These are phyloP conservation scores for Caulochytrium protostelioides DNA, from an alignment of 371 early-diverging fungal species.

Conservation along the genomic window DNA sequence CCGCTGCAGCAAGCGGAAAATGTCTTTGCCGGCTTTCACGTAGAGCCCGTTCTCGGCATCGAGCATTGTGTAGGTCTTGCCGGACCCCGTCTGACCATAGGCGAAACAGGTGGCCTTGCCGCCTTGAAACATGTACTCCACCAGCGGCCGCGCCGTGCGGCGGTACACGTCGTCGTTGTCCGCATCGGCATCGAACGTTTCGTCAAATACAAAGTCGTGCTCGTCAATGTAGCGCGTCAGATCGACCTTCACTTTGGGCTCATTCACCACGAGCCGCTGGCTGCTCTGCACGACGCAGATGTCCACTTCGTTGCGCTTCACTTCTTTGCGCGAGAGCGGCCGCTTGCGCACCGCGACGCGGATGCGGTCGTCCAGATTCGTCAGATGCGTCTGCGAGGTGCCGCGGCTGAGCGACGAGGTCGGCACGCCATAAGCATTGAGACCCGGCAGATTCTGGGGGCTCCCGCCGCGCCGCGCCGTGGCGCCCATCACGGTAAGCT, in stretches of 20 bases:
- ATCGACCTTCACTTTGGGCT: slow-evolving; percentile 79
- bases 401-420: not conserved
- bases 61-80: slow-evolving; percentile 98
- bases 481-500: not conserved
- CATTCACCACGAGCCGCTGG: slow-evolving; percentile 55
- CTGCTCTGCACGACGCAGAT: slow-evolving; percentile 44
- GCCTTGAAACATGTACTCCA: slow-evolving; percentile 78
- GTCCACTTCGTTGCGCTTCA: slow-evolving; percentile 48
- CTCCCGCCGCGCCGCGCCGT: not conserved
- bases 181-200: slow-evolving; percentile 65
- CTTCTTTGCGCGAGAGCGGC: slow-evolving; percentile 68
- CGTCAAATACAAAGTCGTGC: slow-evolving; percentile 89
- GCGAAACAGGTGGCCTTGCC: slow-evolving; percentile 98
- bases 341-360: slow-evolving; percentile 93
- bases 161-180: slow-evolving; percentile 75
- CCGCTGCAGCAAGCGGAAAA: slow-evolving; percentile 39
- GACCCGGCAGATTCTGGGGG: not conserved
- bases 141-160: slow-evolving; percentile 73
- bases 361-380: slow-evolving; percentile 51
- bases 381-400: slow-evolving; percentile 1
- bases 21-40: slow-evolving; percentile 71
- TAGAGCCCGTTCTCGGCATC: slow-evolving; percentile 60
- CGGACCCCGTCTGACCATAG: slow-evolving; percentile 47
- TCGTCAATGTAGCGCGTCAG: slow-evolving; percentile 81
- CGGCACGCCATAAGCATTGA: slow-evolving; percentile 26